Base-by-base conservation (phyloP, 129 eudicot genomes). In the Helianthus tuberosus region DNA sequence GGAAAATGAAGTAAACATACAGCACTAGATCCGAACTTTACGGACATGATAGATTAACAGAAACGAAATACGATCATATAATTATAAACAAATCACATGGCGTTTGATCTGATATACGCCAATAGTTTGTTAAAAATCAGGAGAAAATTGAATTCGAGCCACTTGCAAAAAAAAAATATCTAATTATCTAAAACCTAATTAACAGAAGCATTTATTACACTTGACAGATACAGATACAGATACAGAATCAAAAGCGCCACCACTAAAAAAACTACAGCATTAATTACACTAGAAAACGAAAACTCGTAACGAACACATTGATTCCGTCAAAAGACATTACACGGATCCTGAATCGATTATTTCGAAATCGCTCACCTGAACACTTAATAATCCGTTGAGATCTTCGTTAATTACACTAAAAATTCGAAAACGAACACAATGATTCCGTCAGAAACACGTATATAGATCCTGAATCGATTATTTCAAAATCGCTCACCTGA, bases 151-250 rank as follows among this genome's bases (percentile, higher is more conserved):
- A 57, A 47, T 62, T 70, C 69, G 25, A 58, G 54, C 41, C 59
- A 65, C 73, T 23, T 66, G 64, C 41, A 11, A 20, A 6, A 59
- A 59, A 27, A 29, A 27, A 59, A 20, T 59, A 11, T 27, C 57
- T 39, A 38, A 12, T 10, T 11, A 76, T 61, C n/a, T 11, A 72
- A 66, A 72, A 72, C 71, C 72, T 78, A 71, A 78, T 63, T 64
- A 70, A 29, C 55, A 65, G 69, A 55, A 55, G 75, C 69, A 79
- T 66, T 79, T 79, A 79, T 46, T 73, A 59, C 62, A 74, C 36
- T 57, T 32, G 47, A 64, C 67, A 36, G 59, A 36, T 50, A 73
- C 64, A 36, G 59, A 36, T 50, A 73, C 64, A 57, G 59, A 58
- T 78, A 53, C 35, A 54, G 72, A 63, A 71, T 71, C 55, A 54